These are phyloP conservation scores for Fragaria iinumae DNA, from an alignment of 306 rosid genomes.

Conservation along the genomic window DNA sequence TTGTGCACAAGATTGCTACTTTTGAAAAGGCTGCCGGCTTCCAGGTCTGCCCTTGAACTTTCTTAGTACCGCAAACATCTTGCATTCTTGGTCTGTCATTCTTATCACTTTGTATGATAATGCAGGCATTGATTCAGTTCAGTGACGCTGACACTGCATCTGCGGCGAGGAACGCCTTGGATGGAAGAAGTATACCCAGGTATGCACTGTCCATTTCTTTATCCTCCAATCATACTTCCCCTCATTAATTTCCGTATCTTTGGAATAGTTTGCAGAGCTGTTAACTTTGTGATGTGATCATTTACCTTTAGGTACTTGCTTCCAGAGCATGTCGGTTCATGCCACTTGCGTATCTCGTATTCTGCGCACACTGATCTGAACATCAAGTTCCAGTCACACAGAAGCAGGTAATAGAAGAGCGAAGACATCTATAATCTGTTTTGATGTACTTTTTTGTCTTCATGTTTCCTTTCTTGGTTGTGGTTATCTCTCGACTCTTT, in stretches of 20 bases:
- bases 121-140: conserved; percentile 86
- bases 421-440: conserved; percentile 21
- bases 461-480: conserved; percentile 7
- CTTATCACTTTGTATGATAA: conserved; percentile 22
- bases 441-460: neutral
- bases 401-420: conserved; percentile 74
- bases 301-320: conserved; percentile 67
- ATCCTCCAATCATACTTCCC: neutral
- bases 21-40: conserved; percentile 95
- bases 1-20: conserved; percentile 89
- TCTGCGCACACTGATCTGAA: conserved; percentile 91
- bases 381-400: conserved; percentile 91
- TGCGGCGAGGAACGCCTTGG: conserved; percentile 78
- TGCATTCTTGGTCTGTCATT: neutral
- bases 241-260: conserved; percentile 6
- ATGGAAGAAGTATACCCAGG: conserved; percentile 97
- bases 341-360: conserved; percentile 80
- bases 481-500: conserved; percentile 8
- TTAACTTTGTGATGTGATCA: conserved; percentile 28
- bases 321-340: conserved; percentile 81
- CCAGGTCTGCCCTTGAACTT: conserved; percentile 49
- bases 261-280: conserved; percentile 11
- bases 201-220: conserved; percentile 28
- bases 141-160: conserved; percentile 83
- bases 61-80: conserved; percentile 8